Evolutionary conservation across 2,329 filamentous ascomycete genomes (phyloP).

Genomic region (Penicillium sp.): DNA sequence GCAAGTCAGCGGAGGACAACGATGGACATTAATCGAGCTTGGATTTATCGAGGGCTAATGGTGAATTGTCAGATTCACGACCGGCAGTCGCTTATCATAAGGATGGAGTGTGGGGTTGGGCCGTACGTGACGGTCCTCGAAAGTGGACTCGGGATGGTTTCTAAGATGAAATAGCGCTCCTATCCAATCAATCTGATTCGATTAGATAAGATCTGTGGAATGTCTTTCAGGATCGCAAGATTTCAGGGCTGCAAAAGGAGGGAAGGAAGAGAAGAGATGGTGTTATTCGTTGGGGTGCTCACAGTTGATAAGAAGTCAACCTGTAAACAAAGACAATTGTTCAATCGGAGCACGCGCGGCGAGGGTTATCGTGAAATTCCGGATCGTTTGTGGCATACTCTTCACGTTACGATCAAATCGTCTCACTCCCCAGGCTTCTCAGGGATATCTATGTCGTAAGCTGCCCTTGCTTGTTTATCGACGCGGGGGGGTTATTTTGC

Average conservation of each 20-base stretch:
- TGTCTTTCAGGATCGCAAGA: background rate
- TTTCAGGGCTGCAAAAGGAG: background rate
- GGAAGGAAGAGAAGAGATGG: background rate
- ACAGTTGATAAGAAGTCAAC: conserved; percentile 1
- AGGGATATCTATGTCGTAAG: background rate
- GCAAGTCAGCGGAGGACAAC: background rate
- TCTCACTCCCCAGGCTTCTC: background rate
- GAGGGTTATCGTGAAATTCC: background rate
- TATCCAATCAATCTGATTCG: background rate
- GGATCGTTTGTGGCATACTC: background rate
- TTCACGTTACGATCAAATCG: background rate
- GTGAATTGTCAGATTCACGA: background rate
- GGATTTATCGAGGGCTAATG: background rate
- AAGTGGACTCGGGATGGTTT: background rate
- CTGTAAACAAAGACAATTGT: conserved; percentile 1
- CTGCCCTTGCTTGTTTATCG: conserved; percentile 30
- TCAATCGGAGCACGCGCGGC: background rate
- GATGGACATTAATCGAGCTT: background rate
- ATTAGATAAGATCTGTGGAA: background rate
- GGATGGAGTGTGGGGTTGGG: background rate
- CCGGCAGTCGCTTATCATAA: background rate
- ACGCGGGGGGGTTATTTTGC: conserved; percentile 35
- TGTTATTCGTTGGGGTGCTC: background rate
- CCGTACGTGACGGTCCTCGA: background rate
- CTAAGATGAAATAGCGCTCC: background rate